Evolutionary conservation across 345 rosid species (phyloP), one percentile per base, ranked within the genome.

Genomic region (Syzygium jambos): DNA sequence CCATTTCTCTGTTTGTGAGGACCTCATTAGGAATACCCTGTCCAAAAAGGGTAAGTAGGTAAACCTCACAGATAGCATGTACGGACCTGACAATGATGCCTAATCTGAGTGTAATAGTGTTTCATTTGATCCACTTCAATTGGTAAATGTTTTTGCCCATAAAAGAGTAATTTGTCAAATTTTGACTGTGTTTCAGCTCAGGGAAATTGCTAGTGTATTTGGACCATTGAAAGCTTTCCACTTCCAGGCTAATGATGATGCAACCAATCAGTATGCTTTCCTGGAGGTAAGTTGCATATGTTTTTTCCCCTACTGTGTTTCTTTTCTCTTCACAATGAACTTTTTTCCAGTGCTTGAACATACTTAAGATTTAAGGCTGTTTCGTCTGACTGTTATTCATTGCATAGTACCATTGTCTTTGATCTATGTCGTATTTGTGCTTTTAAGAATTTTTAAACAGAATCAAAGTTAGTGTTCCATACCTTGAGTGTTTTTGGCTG

Each of bases 191-290:
- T 87, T 90, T 86, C 93, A 98, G 99, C 86, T 98, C 59, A 88
- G 91, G 96, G 99, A 96, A 92, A 98, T 98, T 90, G 95, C 94
- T 91, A 89, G 93, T 87, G 93, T 94, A 85, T 98, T 96, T 91
- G 99, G 99, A 92, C 96, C 94, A 88, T 85, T 98, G 91, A 96
- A 94, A 90, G 93, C 96, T 78, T 98, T 88, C 92, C 96, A 92
- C 88, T 92, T 94, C 85, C 94, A 91, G 84, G 90, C 57, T 77
- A 91, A 90, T 56, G 83, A 89, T 89, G 93, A 90, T 91, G 89
- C 52, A 43, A 86, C 41, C 12, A 90, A 86, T 55, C 91, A 89
- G 61, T 92, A 87, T 88, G 98, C 98, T 89, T 94, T 94, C 92
- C 88, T 98, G 46, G 99, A 98, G 99, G 99, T 98, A 91, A 92